Conservation (phyloP, 352 stramenopile species). For the Aphanomyces astaci region DNA sequence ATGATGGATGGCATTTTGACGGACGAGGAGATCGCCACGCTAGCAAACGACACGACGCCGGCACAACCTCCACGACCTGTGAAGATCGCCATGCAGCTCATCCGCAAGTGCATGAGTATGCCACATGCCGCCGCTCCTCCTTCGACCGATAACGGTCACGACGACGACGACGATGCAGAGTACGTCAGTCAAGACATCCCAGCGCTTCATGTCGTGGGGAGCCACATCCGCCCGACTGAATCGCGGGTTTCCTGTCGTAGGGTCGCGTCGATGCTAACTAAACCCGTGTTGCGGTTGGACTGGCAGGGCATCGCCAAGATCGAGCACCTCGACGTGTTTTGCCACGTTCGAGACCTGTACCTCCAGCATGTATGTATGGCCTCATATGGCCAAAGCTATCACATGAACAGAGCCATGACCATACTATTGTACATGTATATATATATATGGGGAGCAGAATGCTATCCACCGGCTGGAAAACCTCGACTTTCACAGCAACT, state of each 20-base stretch:
- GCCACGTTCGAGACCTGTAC: conserved; percentile 64
- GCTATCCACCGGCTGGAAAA: conserved; percentile 51
- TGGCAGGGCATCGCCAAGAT: conserved; percentile 63
- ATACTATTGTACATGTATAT: too few relatives aligned
- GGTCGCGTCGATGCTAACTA: conserved; percentile 33
- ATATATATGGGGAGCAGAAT: conserved; percentile 33
- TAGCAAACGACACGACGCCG: neutral
- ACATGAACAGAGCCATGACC: too few relatives aligned
- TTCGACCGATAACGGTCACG: neutral
- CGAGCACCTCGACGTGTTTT: conserved; percentile 70
- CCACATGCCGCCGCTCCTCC: neutral
- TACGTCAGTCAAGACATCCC: neutral
- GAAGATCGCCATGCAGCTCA: conserved; percentile 56
- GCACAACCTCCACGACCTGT: neutral
- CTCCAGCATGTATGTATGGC: conserved; percentile 41
- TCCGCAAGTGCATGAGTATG: conserved; percentile 41
- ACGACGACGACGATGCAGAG: neutral
- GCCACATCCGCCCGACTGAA: too few relatives aligned
- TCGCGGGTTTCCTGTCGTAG: neutral
- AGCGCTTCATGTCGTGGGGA: neutral
- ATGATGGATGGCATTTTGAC: neutral
- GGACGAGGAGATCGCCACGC: neutral
- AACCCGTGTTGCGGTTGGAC: conserved; percentile 57
- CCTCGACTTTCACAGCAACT: conserved; percentile 44
- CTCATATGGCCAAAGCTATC: too few relatives aligned